Evolutionary conservation across 257 asterid genomes (phyloP), one percentile per base, ranked within the genome.

Genomic region (Cinchona pubescens): DNA sequence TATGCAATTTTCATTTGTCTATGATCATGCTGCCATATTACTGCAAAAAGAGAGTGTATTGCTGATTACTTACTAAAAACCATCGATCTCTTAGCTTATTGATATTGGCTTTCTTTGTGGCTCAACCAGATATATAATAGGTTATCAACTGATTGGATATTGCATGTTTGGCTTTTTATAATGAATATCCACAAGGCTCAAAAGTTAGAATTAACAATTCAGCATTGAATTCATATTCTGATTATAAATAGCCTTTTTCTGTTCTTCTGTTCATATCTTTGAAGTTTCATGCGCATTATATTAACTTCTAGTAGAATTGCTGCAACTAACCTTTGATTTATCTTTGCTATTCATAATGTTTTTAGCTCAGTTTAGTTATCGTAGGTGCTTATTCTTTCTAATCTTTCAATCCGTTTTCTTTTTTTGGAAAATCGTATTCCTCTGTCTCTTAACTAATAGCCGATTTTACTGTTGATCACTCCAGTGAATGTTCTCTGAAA

Each of bases 401-500:
- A 40, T 64, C 49, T 69, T 30, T 0, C 1, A 45, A 10, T 45
- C 48, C 32, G 6, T 18, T 6, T 10, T 59, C 1, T 11, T 25
- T 6, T 55, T 55, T 6, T 5, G 5, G 0, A 49, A 45, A 15
- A 3, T 8, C n/a, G 1, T 59, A 21, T 27, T 59, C 37, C 19
- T 59, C 19, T 11, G 64, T 27, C 64, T 25, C 16, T 14, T 58
- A 58, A 58, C 1, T 58, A 25, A 58, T 58, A 25, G 32, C 64
- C 6, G 61, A 67, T 45, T 25, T 32, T 34, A 66, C 46, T 14
- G 1, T 55, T 61, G n/a, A n/a, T 3, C 49, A 49, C 45, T 59
- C 80, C 91, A 95, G 99, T 16, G 90, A 84, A 8, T 69, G 80
- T 71, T 84, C 87, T 72, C 81, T 95, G 85, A 95, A 78, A 81